A percentile compares a stretch with the other conserved stretches of the same genome.
These are phyloP conservation scores for Aaosphaeria arxii DNA, from an alignment of 2,329 filamentous ascomycete genomes.

Conservation along the genomic window DNA sequence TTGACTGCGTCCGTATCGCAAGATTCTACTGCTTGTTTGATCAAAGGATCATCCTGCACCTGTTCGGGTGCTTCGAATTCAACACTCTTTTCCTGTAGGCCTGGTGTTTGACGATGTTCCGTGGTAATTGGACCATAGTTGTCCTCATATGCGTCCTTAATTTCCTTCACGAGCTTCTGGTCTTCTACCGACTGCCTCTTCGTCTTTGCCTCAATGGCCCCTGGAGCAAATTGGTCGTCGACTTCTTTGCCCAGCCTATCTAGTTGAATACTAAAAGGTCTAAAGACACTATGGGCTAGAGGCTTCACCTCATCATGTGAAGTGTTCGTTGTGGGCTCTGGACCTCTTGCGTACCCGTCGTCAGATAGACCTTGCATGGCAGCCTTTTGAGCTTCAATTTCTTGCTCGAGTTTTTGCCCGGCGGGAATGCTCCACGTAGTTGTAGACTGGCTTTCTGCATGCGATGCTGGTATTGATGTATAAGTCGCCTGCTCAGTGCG, in stretches of 20 bases:
- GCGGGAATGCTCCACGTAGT: slow-evolving; percentile 8
- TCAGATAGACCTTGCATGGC: slow-evolving; percentile 29
- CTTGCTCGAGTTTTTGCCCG: slow-evolving; percentile 19
- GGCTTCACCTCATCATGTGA: slow-evolving; percentile 18
- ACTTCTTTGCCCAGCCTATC: slow-evolving; percentile 17
- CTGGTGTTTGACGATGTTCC: slow-evolving; percentile 16
- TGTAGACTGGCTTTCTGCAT: not conserved
- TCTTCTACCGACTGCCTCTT: slow-evolving; percentile 13
- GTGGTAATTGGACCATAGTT: slow-evolving; percentile 20
- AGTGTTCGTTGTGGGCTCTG: slow-evolving; percentile 10
- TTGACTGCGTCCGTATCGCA: too few relatives aligned
- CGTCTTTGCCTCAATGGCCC: not conserved
- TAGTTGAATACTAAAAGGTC: slow-evolving; percentile 26
- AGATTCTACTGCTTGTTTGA: too few relatives aligned
- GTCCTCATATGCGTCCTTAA: slow-evolving; percentile 25
- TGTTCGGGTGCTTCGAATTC: too few relatives aligned
- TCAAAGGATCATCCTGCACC: too few relatives aligned
- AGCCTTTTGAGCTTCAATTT: slow-evolving; percentile 23
- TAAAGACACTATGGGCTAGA: slow-evolving; percentile 27
- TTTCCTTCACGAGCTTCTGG: slow-evolving; percentile 18
- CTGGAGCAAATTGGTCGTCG: too few relatives aligned
- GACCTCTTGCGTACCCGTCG: slow-evolving; percentile 18
- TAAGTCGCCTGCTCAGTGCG: too few relatives aligned
- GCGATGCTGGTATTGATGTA: slow-evolving; percentile 8
- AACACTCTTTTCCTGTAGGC: too few relatives aligned